Conservation (phyloP, 257 asterid genomes). For the Capsicum chinense region DNA sequence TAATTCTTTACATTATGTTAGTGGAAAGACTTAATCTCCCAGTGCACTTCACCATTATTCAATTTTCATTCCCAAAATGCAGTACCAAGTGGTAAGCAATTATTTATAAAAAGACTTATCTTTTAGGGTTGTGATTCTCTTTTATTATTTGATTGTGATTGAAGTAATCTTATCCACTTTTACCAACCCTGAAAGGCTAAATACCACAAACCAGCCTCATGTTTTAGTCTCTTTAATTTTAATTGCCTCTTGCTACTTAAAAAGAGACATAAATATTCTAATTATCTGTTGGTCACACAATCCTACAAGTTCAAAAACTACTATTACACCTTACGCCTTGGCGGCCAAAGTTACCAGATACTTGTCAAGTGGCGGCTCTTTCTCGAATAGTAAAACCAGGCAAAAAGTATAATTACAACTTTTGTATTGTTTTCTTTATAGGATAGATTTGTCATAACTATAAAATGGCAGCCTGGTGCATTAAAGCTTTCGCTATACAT, state of each 20-base stretch:
- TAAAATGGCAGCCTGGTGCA: too few species aligned
- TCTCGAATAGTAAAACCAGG: background rate
- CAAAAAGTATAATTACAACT: background rate
- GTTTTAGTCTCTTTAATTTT: slow-evolving; percentile 2
- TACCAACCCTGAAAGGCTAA: background rate
- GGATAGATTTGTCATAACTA: background rate
- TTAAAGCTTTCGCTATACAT: too few species aligned
- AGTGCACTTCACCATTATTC: slow-evolving; percentile 16
- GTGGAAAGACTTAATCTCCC: too few species aligned
- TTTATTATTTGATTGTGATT: background rate
- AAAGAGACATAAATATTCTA: background rate
- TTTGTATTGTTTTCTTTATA: background rate
- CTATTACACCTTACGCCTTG: background rate
- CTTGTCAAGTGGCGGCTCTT: background rate
- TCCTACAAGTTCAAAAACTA: background rate
- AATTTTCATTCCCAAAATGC: background rate
- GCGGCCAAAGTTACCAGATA: too few species aligned
- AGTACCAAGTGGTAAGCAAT: slow-evolving; percentile 1
- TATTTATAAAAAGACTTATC: background rate
- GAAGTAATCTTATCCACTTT: slow-evolving; percentile 26
- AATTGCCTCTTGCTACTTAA: background rate
- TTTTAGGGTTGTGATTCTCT: background rate
- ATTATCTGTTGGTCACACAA: background rate
- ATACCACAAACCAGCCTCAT: background rate
- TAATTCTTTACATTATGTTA: background rate